Base-by-base conservation (phyloP, 495 filamentous ascomycete species). In the Eremomyces bilateralis region DNA sequence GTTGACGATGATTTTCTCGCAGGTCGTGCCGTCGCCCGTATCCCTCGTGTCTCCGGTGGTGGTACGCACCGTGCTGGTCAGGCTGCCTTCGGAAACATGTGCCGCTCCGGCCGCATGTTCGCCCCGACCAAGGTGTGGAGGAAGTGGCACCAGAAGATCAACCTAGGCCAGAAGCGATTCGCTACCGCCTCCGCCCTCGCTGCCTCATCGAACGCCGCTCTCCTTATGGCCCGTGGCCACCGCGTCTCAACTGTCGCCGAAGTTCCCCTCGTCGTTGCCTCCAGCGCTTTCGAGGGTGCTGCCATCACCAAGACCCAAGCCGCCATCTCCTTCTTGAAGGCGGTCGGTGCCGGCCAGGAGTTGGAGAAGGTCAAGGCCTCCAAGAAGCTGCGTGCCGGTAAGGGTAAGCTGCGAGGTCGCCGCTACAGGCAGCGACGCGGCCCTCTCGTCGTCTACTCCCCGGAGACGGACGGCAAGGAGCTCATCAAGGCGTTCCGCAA, bases 131-230 rank as follows among this genome's bases (percentile, higher is more conserved):
- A 95, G 75, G 80, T 93, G 65, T 97, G 88, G 88, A 69, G 88
- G 54, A 95, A 93, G 69, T 97, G 90, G 90, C 90, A 97, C 70
- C 79, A 93, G 65, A 97, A 95, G 79, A 69, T 97, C 76, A 93
- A 90, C 71, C 72, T 88, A 55, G 73, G 71, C 57, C 85, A 97
- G 73, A 88, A 81, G 64, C 88, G 88, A 53, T 97, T 92, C 62
- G 88, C 88, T 61, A 92, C 83, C 52, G 76, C 80, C 53, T 95
- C 88, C 46, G 88, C 88, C 53, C 67, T 97, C 48, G 88, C 88
- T 61, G 88, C 88, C 47, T 94, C 90, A 43, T 84, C 88, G 42
- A 79, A 80, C 53, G 74, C 81, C 51, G 73, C 88, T 50, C 83
- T 97, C 46, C 72, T 97, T 46, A 68, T 93, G 56, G 90, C 88